phyloP scores from a whole-genome alignment of 2,329 filamentous ascomycete species.

The Alternaria ethzedia region DNA sequence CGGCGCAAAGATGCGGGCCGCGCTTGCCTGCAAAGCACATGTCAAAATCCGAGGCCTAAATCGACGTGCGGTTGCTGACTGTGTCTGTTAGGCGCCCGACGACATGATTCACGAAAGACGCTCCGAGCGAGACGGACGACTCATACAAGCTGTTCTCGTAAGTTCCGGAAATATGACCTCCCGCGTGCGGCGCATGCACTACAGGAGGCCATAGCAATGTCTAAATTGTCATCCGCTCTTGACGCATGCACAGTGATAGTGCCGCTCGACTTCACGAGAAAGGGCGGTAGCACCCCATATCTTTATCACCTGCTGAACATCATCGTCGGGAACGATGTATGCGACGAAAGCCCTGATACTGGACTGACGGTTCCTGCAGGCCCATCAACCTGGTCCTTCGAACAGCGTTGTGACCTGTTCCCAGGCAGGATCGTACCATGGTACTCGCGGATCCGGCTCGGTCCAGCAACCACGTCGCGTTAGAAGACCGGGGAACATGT shows the following conservation, averaged over 20 bases:
- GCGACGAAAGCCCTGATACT: background rate
- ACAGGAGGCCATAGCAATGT: background rate
- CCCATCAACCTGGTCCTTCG: background rate
- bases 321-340: background rate
- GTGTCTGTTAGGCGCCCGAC: background rate
- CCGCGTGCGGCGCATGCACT: background rate
- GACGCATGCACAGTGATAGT: background rate
- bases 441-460: background rate
- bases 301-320: background rate
- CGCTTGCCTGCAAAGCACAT: background rate
- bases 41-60: background rate
- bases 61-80: background rate
- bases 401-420: background rate
- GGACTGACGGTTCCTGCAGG: no score
- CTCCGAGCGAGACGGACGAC: background rate
- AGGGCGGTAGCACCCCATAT: background rate
- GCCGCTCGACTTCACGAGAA: background rate
- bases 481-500: background rate
- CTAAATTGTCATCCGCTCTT: background rate
- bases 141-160: background rate
- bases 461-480: constrained; percentile 2
- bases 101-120: background rate
- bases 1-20: background rate
- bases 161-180: background rate
- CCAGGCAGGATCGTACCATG: background rate